phyloP scores from a whole-genome alignment of 2,329 filamentous ascomycete species.

The Stachybotrys echinatus region DNA sequence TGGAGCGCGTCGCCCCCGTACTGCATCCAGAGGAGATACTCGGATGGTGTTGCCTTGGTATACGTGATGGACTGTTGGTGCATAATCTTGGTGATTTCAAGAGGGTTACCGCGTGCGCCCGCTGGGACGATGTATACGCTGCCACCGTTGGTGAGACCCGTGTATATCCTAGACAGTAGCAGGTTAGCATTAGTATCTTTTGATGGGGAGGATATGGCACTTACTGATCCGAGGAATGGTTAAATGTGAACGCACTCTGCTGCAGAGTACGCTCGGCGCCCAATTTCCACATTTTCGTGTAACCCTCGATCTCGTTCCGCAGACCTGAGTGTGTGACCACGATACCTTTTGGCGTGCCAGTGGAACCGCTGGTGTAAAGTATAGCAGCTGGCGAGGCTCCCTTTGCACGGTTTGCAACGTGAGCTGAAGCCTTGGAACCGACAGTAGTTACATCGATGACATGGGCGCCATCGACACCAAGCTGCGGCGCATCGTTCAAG shows the following conservation, averaged over 20 bases:
- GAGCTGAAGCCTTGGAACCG: background rate
- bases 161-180: no score
- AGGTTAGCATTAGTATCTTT: background rate
- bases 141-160: constrained; percentile 26
- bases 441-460: constrained; percentile 3
- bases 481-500: background rate
- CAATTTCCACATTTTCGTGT: constrained; percentile 9
- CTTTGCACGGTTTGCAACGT: constrained; percentile 1
- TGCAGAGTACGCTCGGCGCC: constrained; percentile 22
- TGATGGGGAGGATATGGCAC: no score
- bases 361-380: constrained; percentile 24
- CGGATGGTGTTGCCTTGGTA: constrained; percentile 6
- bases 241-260: constrained; percentile 31
- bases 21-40: constrained; percentile 6
- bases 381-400: constrained; percentile 13
- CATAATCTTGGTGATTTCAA: constrained; percentile 5
- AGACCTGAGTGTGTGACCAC: constrained; percentile 20
- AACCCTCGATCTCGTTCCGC: constrained; percentile 16
- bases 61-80: constrained; percentile 4
- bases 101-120: constrained; percentile 23
- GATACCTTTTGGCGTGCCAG: constrained; percentile 34
- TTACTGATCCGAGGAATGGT: constrained; percentile 30
- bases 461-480: background rate
- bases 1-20: background rate
- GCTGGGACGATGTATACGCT: constrained; percentile 23